These are phyloP conservation scores for Penicillium sp. DNA, from an alignment of 2,329 filamentous ascomycete species.

Conservation along the genomic window DNA sequence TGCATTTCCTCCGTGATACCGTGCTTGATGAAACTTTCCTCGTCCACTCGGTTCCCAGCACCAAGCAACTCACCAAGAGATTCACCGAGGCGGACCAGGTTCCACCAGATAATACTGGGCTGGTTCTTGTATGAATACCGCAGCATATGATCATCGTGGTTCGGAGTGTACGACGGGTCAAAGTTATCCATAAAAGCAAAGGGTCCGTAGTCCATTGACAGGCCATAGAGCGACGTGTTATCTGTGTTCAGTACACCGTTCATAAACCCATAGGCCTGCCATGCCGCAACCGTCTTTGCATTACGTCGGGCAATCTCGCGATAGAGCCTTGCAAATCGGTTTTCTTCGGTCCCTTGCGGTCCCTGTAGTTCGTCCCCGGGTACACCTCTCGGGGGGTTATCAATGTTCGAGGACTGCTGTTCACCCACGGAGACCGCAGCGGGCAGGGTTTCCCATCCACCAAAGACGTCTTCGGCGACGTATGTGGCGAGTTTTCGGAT, in stretches of 20 bases:
- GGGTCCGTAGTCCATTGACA: constrained; percentile 91
- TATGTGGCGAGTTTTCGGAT: constrained; percentile 74
- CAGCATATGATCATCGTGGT: constrained; percentile 85
- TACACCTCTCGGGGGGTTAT: constrained; percentile 51
- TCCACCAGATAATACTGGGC: constrained; percentile 98
- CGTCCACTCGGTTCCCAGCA: constrained; percentile 67
- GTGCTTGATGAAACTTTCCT: constrained; percentile 63
- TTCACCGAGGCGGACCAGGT: constrained; percentile 86
- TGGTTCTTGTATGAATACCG: constrained; percentile 93
- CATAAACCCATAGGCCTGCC: constrained; percentile 99
- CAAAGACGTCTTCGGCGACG: constrained; percentile 79
- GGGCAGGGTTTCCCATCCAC: constrained; percentile 81
- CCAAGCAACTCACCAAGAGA: constrained; percentile 83
- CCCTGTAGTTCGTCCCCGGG: constrained; percentile 61
- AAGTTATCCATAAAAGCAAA: constrained; percentile 99
- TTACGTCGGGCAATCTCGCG: constrained; percentile 82
- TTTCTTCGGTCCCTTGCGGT: constrained; percentile 64
- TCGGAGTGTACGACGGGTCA: constrained; percentile 89
- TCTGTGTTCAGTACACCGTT: constrained; percentile 98
- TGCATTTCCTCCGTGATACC: constrained; percentile 68
- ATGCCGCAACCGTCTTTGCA: constrained; percentile 79
- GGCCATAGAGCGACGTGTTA: constrained; percentile 84
- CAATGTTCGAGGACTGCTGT: constrained; percentile 35
- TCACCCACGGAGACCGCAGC: constrained; percentile 48
- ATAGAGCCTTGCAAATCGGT: constrained; percentile 81